Evolutionary conservation across 1,139 yeast species (phyloP).

Genomic region (Pichia sp.): DNA sequence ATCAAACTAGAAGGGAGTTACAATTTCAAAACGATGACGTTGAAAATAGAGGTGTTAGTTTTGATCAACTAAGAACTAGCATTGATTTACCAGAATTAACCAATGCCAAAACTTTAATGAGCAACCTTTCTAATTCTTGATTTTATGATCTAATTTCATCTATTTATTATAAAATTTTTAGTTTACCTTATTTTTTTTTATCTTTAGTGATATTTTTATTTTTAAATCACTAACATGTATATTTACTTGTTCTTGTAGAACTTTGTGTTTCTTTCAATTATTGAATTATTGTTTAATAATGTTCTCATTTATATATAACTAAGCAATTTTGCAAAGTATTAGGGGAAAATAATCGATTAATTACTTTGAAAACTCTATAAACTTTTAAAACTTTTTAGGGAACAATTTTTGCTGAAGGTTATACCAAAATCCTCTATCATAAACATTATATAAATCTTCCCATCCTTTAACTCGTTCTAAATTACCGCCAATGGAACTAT

Average conservation of each 20-base stretch:
- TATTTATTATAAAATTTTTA: background rate
- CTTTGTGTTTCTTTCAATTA: background rate
- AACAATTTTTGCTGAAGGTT: constrained; percentile 40
- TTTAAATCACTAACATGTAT: background rate
- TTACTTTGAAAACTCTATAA: background rate
- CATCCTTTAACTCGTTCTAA: constrained; percentile 32
- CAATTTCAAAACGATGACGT: constrained; percentile 13
- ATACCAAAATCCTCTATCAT: constrained; percentile 56
- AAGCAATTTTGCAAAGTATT: too few relatives aligned
- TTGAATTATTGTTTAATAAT: background rate
- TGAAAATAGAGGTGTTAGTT: constrained; percentile 19
- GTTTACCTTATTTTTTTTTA: background rate
- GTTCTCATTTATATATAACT: background rate
- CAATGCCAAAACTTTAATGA: constrained; percentile 29
- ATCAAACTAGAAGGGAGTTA: constrained; percentile 19
- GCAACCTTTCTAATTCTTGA: constrained; percentile 18
- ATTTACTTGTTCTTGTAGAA: constrained; percentile 2
- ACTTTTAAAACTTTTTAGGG: constrained; percentile 10
- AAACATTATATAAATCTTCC: constrained; percentile 52
- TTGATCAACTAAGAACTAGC: constrained; percentile 27
- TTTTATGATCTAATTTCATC: background rate
- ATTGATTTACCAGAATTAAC: constrained; percentile 29
- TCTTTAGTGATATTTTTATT: background rate
- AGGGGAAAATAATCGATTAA: background rate
- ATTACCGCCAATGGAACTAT: constrained; percentile 1